Evolutionary conservation across 2,329 filamentous ascomycete species (phyloP), one percentile per base, ranked within the genome.

Genomic region (Dactylellina cionopaga): DNA sequence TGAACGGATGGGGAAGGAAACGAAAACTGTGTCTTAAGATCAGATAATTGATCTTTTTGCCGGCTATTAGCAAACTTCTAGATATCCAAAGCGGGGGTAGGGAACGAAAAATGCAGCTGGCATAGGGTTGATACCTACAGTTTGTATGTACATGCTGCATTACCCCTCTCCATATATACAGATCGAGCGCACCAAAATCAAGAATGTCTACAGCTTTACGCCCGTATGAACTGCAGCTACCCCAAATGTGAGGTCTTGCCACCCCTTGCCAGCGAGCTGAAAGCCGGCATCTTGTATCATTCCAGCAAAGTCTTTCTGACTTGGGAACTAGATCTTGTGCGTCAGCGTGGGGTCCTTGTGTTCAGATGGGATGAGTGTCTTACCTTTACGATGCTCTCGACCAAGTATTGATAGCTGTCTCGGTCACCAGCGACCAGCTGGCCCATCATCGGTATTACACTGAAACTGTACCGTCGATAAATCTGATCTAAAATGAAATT

Each of bases 141-240:
- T 65, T 58, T 71, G 35, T 72, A 72, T 64, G 35, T 71, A 71
- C 66, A 71, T 46, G 35, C 33, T 39, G 43, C 41, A 41, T 55
- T 44, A 56, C 52, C 51, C 41, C 44, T 52, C 27, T 59, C 19
- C 52, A 58, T 71, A 71, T 72, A 49, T 72, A 72, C 68, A 74
- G 43, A 52, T 69, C 39, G 41, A 63, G 37, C 62, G 47, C 63
- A 56, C 49, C 56, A 55, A 37, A 49, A 41, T 27, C 31, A 29
- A 56, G 24, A 43, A 51, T 9, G 43, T 59, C 56, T 78, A 52
- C 7, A 87, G 93, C 84, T 99, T 99, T 78, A 99, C 90, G 6
- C 94, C 95, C 84, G 93, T 96, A 80, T 99, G 96, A 75, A 99
- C 96, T 58, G 93, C 93, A 3, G 95, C 95, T 79, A 99, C 92